Percentiles rank a stretch among this genome's conserved stretches.
These are phyloP conservation scores for Oryza officinalis DNA, from an alignment of 176 grass and related monocot genomes.

Conservation along the genomic window DNA sequence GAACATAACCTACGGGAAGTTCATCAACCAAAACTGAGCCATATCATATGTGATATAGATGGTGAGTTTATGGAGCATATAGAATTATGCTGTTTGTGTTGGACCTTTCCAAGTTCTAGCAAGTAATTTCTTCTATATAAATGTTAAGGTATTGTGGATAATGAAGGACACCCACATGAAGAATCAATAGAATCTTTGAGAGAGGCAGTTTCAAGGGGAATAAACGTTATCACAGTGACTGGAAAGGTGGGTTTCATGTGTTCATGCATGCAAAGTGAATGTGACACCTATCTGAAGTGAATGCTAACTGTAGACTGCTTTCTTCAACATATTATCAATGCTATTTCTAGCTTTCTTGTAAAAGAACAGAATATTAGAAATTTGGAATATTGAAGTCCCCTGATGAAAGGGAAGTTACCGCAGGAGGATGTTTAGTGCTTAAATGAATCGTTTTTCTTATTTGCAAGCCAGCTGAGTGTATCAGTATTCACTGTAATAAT, in stretches of 20 bases:
- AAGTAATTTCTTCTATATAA: conserved; percentile 34
- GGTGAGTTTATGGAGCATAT: conserved; percentile 54
- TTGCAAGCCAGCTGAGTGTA: neutral
- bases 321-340: neutral
- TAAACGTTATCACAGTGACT: conserved; percentile 70
- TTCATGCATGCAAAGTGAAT: conserved; percentile 27
- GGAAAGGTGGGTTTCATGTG: conserved; percentile 63
- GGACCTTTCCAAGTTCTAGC: conserved; percentile 29
- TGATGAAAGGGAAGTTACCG: conserved; percentile 10
- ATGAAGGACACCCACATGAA: conserved; percentile 47
- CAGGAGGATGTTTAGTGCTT: conserved; percentile 11
- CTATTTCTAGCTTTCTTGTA: neutral
- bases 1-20: conserved; percentile 31
- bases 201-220: conserved; percentile 59
- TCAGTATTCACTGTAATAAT: conserved; percentile 19
- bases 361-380: neutral
- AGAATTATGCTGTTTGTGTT: conserved; percentile 18
- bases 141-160: conserved; percentile 61
- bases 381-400: neutral
- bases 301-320: neutral
- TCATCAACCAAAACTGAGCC: conserved; percentile 60
- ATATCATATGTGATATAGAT: conserved; percentile 91
- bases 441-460: conserved; percentile 17
- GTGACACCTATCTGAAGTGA: conserved; percentile 7
- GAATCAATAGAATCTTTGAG: conserved; percentile 59